Percentiles rank a stretch among this genome's conserved stretches.
phyloP scores from a whole-genome alignment of 2,329 filamentous ascomycete genomes.

The Penicillium olsonii region DNA sequence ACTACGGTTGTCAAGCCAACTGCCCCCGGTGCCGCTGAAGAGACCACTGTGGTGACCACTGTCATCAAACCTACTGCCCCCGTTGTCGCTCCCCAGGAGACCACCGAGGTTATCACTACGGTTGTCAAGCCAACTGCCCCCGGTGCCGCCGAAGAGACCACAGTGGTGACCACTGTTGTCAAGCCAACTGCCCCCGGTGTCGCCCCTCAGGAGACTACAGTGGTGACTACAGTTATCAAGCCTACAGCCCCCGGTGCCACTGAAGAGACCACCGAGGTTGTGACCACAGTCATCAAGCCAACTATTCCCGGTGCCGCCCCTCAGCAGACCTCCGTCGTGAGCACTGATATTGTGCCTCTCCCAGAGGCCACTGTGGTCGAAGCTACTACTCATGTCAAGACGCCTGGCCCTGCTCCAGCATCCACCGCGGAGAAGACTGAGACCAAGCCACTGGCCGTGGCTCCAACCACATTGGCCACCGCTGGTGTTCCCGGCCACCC shows the following conservation, averaged over 20 bases:
- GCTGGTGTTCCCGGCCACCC: conserved; percentile 1
- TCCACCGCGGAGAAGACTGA: background rate
- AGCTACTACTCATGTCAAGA: conserved; percentile 2
- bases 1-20: background rate
- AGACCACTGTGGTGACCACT: background rate
- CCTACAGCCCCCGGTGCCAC: background rate
- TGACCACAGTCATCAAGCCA: background rate
- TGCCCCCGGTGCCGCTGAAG: background rate
- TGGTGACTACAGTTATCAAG: background rate
- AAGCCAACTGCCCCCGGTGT: background rate
- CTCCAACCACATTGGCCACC: background rate
- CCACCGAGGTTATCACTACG: background rate
- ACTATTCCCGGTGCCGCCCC: background rate
- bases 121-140: background rate
- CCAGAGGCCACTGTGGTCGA: background rate
- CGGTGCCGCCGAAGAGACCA: background rate
- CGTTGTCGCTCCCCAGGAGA: background rate
- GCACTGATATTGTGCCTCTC: conserved; percentile 3
- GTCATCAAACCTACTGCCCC: background rate
- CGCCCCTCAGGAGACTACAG: background rate
- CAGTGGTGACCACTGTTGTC: background rate
- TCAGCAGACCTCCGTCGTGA: background rate
- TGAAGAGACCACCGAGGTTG: background rate
- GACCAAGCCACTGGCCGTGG: background rate
- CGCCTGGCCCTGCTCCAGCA: background rate